Evolutionary conservation across 148 eudicot species (phyloP), one percentile per base, ranked within the genome.

Genomic region (Chenopodium formosanum): DNA sequence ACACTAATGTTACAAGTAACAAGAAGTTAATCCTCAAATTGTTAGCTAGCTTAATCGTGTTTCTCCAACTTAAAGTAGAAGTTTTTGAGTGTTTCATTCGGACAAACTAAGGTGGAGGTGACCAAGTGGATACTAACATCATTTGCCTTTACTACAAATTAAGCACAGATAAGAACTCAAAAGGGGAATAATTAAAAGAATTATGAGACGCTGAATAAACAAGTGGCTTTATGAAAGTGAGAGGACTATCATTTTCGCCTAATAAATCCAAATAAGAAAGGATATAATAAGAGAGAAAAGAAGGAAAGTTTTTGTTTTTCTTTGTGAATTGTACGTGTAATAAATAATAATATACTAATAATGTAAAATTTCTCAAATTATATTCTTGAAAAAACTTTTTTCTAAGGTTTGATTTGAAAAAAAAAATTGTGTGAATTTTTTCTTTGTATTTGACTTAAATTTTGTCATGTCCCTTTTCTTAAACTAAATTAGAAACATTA

Each of bases 211-310:
- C 12, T 77, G 76, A 53, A 82, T 40, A 7, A 79, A 70, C 81
- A 77, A 78, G 86, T 84, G 86, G 83, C 83, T n/a, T 68, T 48
- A 27, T 52, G 82, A 81, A 8, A 85, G 81, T 34, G 87, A 85
- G 58, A 85, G 84, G 46, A 48, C 87, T 12, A 62, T 85, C 87
- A 31, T 81, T 85, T 73, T 85, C 84, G 82, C 87, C 87, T 85
- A 74, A 78, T 85, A 78, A 73, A 53, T 82, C 87, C 81, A 85
- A 81, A 23, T 6, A 37, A 31, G 14, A 40, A 40, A 11, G 19
- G 56, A 52, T 22, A 72, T 16, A 79, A 13, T n/a, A n/a, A 11
- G 23, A 77, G 37, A 79, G 16, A 11, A 56, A 79, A n/a, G 22
- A 32, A 17, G 4, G 44, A 1, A 22, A 65, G 65, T 40, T 20